These are phyloP conservation scores for Magnusiomyces ingens DNA, from an alignment of 1,139 yeast species.

Conservation along the genomic window DNA sequence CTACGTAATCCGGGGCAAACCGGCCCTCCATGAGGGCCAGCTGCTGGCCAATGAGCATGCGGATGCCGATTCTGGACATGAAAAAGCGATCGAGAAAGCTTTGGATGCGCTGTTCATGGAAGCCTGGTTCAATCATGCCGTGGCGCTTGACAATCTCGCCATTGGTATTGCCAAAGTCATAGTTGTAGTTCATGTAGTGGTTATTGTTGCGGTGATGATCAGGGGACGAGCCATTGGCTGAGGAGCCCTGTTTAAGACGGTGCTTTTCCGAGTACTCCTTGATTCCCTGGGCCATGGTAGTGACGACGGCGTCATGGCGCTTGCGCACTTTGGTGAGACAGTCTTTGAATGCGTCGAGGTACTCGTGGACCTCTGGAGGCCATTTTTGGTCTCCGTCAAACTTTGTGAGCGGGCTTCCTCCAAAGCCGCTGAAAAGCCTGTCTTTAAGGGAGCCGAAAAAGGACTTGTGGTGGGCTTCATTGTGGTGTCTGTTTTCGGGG, in stretches of 20 bases:
- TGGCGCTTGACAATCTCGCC: background rate
- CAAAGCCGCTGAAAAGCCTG: slow-evolving; percentile 36
- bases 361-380: slow-evolving; percentile 72
- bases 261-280: slow-evolving; percentile 50
- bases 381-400: slow-evolving; percentile 48
- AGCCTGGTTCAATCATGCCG: slow-evolving; percentile 26
- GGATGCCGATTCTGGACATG: slow-evolving; percentile 77
- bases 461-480: slow-evolving; percentile 9
- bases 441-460: slow-evolving; percentile 15
- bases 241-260: too few relatives aligned
- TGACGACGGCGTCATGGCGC: slow-evolving; percentile 89
- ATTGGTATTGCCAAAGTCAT: too few relatives aligned
- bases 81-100: slow-evolving; percentile 72
- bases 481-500: background rate
- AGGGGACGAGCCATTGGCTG: too few relatives aligned
- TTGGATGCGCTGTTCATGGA: slow-evolving; percentile 47
- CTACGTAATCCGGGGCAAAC: slow-evolving; percentile 55
- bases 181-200: too few relatives aligned
- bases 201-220: slow-evolving; percentile 22
- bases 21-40: slow-evolving; percentile 65
- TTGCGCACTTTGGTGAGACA: slow-evolving; percentile 64
- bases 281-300: slow-evolving; percentile 89
- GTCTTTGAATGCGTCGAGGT: slow-evolving; percentile 60
- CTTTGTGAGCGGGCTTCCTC: slow-evolving; percentile 41
- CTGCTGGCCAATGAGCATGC: slow-evolving; percentile 85